These are phyloP conservation scores for Plenodomus tracheiphilus DNA, from an alignment of 2,329 filamentous ascomycete species.

Conservation along the genomic window DNA sequence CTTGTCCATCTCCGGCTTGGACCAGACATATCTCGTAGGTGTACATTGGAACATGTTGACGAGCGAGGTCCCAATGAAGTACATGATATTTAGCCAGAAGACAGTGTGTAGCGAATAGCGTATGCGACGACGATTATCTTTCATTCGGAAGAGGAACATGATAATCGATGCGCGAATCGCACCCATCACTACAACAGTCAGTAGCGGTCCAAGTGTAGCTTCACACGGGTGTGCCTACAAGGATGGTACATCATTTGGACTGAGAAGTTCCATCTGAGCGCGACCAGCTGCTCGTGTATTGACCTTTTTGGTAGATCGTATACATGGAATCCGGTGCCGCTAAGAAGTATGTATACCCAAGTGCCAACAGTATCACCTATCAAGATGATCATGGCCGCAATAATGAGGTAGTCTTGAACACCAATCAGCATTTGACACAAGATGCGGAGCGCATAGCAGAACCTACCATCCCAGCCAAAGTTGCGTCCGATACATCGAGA, in stretches of 20 bases:
- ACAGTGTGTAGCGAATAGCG: conserved; percentile 35
- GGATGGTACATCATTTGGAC: conserved; percentile 46
- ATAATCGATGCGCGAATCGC: conserved; percentile 44
- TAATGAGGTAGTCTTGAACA: conserved; percentile 27
- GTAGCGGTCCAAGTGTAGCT: background rate
- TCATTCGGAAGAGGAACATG: conserved; percentile 44
- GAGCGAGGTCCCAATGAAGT: conserved; percentile 38
- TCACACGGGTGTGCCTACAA: too few species aligned
- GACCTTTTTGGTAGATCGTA: conserved; percentile 37
- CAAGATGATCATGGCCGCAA: conserved; percentile 26
- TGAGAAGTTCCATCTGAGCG: conserved; percentile 39
- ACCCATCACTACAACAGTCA: conserved; percentile 30
- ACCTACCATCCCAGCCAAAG: conserved; percentile 33
- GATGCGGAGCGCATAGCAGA: background rate
- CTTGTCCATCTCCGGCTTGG: conserved; percentile 35
- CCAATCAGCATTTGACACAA: background rate
- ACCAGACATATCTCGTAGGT: conserved; percentile 36
- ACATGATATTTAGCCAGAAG: conserved; percentile 42
- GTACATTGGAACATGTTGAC: conserved; percentile 43
- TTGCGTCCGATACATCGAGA: conserved; percentile 37
- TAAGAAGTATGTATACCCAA: conserved; percentile 35
- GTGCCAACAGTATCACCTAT: conserved; percentile 26
- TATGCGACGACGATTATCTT: conserved; percentile 35
- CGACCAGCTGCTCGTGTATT: conserved; percentile 28
- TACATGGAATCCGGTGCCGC: conserved; percentile 38